phyloP scores from a whole-genome alignment of 805 yeast genomes.

The Nakazawaea ambrosiae region DNA sequence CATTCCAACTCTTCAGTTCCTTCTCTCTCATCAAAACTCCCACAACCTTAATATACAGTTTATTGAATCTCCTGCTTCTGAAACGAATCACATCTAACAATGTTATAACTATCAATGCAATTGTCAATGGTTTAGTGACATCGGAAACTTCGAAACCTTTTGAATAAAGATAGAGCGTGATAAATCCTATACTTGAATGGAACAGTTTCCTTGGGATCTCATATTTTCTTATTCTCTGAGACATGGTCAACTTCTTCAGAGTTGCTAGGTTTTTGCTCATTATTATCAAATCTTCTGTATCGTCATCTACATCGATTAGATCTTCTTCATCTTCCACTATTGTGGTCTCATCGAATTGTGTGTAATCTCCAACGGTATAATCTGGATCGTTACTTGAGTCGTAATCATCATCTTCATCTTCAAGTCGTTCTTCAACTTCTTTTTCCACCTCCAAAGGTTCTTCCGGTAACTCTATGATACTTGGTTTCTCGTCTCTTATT shows the following conservation, averaged over 20 bases:
- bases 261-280: slow-evolving; percentile 3
- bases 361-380: slow-evolving; percentile 2
- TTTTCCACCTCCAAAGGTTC: too few relatives aligned
- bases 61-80: slow-evolving; percentile 53
- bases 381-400: slow-evolving; percentile 10
- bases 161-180: slow-evolving; percentile 69
- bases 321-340: slow-evolving; percentile 10
- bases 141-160: slow-evolving; percentile 46
- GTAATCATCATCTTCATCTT: slow-evolving; percentile 5
- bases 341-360: slow-evolving; percentile 7
- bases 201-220: slow-evolving; percentile 85
- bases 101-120: slow-evolving; percentile 50
- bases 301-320: slow-evolving; percentile 10
- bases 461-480: background rate
- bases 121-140: slow-evolving; percentile 53
- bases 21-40: slow-evolving; percentile 83
- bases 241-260: slow-evolving; percentile 4
- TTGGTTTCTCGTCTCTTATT: background rate
- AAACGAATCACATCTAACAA: slow-evolving; percentile 65
- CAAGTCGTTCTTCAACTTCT: too few relatives aligned
- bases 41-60: slow-evolving; percentile 53
- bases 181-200: slow-evolving; percentile 83
- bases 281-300: slow-evolving; percentile 7
- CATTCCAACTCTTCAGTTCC: slow-evolving; percentile 66
- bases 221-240: slow-evolving; percentile 44